These are phyloP conservation scores for Gastrolobium villosum DNA, from an alignment of 306 rosid species.

Conservation along the genomic window DNA sequence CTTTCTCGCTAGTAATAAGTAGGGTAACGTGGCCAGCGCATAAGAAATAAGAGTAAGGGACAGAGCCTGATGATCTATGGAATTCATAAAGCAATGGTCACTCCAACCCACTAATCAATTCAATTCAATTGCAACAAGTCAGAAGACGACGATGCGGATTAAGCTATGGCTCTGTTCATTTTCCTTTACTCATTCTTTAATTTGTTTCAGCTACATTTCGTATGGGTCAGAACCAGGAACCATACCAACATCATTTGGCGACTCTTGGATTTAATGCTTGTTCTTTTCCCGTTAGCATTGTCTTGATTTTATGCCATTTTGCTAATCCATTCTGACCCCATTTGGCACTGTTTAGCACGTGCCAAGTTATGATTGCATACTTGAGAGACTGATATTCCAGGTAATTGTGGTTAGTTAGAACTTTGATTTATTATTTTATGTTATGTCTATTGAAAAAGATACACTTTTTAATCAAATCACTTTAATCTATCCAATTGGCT, in stretches of 20 bases:
- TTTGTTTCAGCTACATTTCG: not conserved
- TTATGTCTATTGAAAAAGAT: slow-evolving; percentile 1
- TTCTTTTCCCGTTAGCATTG: slow-evolving; percentile 45
- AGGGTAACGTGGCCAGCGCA: too few species aligned
- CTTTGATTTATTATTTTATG: not conserved
- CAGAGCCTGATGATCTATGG: too few species aligned
- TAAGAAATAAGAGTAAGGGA: too few species aligned
- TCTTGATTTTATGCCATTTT: slow-evolving; percentile 27
- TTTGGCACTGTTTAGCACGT: not conserved
- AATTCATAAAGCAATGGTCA: slow-evolving; percentile 21
- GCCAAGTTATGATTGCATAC: not conserved
- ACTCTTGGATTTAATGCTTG: slow-evolving; percentile 36
- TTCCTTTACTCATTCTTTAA: not conserved
- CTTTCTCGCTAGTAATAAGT: too few species aligned
- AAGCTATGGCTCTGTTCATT: slow-evolving; percentile 7
- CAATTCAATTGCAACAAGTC: slow-evolving; percentile 35
- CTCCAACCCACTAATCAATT: slow-evolving; percentile 1
- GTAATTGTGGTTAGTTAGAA: not conserved
- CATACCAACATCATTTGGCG: slow-evolving; percentile 11
- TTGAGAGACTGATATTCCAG: not conserved
- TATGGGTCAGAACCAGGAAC: slow-evolving; percentile 29
- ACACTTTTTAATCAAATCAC: not conserved
- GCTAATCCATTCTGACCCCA: slow-evolving; percentile 4
- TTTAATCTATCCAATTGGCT: not conserved
- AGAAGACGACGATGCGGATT: slow-evolving; percentile 20